A percentile compares a stretch with the other conserved stretches of the same genome.
These are phyloP conservation scores for Diplodia sapinea DNA, from an alignment of 2,329 filamentous ascomycete genomes.

Conservation along the genomic window DNA sequence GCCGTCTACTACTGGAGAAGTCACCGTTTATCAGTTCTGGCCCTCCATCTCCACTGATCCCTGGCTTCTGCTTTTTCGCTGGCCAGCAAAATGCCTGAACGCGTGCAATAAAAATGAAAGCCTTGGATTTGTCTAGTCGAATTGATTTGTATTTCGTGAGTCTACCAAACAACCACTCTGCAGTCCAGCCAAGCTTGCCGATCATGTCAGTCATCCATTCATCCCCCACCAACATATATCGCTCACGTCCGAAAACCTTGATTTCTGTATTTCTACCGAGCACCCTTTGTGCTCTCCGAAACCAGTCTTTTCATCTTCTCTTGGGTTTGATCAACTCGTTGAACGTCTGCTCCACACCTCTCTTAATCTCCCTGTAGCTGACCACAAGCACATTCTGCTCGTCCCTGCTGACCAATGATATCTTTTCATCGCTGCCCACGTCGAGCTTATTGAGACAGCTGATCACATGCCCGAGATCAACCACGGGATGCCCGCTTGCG, in stretches of 20 bases:
- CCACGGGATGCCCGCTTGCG: slow-evolving; percentile 76
- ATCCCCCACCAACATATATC: slow-evolving; percentile 8
- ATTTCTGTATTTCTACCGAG: slow-evolving; percentile 2
- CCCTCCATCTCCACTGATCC: too few species aligned
- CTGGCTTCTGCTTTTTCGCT: too few species aligned
- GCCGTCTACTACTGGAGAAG: not conserved
- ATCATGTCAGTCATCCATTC: slow-evolving; percentile 19
- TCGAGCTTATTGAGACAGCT: slow-evolving; percentile 90
- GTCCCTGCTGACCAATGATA: slow-evolving; percentile 85
- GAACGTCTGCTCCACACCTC: slow-evolving; percentile 66
- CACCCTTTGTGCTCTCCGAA: not conserved
- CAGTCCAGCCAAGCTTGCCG: slow-evolving; percentile 19
- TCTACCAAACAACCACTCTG: slow-evolving; percentile 22
- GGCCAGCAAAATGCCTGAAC: not conserved
- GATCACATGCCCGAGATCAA: slow-evolving; percentile 88
- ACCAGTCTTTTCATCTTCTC: slow-evolving; percentile 24
- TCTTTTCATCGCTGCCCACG: slow-evolving; percentile 82
- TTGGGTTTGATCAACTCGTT: slow-evolving; percentile 58
- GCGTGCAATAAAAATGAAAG: too few species aligned
- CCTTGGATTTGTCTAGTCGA: not conserved
- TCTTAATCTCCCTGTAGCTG: slow-evolving; percentile 85
- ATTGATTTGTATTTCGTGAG: slow-evolving; percentile 21
- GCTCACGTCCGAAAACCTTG: not conserved
- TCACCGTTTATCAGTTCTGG: not conserved
- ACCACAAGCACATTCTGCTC: slow-evolving; percentile 88